Evolutionary conservation across 257 asterid genomes (phyloP).

Genomic region (Solanum piurae): DNA sequence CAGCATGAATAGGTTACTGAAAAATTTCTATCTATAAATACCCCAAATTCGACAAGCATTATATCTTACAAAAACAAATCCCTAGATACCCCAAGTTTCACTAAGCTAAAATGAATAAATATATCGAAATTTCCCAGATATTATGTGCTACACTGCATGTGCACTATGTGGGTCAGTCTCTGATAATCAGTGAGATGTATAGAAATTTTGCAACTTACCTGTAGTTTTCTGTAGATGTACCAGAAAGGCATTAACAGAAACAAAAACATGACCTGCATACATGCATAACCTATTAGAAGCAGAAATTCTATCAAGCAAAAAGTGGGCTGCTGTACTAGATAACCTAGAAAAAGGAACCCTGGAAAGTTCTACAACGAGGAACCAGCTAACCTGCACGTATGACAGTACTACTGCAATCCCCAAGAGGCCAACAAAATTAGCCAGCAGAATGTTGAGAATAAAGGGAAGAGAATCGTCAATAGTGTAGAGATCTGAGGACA

Average conservation of each 20-base stretch:
- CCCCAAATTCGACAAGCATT: neutral
- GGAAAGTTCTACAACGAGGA: neutral
- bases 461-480: constrained; percentile 96
- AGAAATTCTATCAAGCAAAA: neutral
- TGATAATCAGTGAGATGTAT: neutral
- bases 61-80: neutral
- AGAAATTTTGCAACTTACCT: constrained; percentile 32
- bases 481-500: constrained; percentile 94
- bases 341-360: neutral
- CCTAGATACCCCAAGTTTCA: neutral
- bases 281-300: neutral
- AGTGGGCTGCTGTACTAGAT: neutral
- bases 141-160: neutral
- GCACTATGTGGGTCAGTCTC: neutral
- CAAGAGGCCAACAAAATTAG: constrained; percentile 81
- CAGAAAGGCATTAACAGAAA: constrained; percentile 74
- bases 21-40: neutral
- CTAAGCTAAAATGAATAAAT: neutral
- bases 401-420: constrained; percentile 75
- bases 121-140: neutral
- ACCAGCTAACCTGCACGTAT: constrained; percentile 55
- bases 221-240: constrained; percentile 72
- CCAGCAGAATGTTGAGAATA: constrained; percentile 90
- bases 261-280: constrained; percentile 62
- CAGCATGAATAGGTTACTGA: neutral